Evolutionary conservation across 768 basidiomycete genomes (phyloP), one percentile per base, ranked within the genome.

Genomic region (Boletus speciosus): DNA sequence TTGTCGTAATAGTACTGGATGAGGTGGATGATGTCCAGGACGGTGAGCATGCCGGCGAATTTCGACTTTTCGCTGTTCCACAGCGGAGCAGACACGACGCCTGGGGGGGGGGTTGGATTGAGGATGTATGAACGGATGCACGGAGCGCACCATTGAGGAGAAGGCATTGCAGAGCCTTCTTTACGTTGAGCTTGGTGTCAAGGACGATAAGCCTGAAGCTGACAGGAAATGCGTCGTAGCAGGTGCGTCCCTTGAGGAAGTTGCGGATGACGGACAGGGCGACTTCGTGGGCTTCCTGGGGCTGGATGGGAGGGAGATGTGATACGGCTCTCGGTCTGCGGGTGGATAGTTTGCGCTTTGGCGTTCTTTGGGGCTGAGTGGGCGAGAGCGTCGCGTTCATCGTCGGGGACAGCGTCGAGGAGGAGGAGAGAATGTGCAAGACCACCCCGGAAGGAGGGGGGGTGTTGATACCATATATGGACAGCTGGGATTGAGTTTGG

Each of bases 41-140:
- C 93, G 9, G 97, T 99, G 66, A 99, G 88, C 96, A 99, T 98
- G 56, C 97, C 97, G 9, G 93, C 92, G 65, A 99, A 99, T 39
- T 78, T 83, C 5, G 92, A 95, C 56, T 82, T 84, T 59, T 93
- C 90, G 70, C 93, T 96, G 76, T 98, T 96, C 93, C 96, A 99
- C 25, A 99, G 78, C 12, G 97, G 96, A 0, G 97, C 97, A 6
- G 97, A 98, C 21, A 98, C 95, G 55, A 98, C 95, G 57, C 94
- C 96, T 97, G 68, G 7, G 41, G 44, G 48, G 48, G 25, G 36
- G 49, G 19, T 35, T 31, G 23, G 27, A 43, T 19, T 37, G 55
- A 37, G 47, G 6, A 21, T 1, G 39, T 19, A 40, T 19, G 29
- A 1, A 11, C 5, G 23, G 41, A 49, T 16, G 44, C 5, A 58